These are phyloP conservation scores for Phaseolus lunatus DNA, from an alignment of 306 rosid genomes.

Conservation along the genomic window DNA sequence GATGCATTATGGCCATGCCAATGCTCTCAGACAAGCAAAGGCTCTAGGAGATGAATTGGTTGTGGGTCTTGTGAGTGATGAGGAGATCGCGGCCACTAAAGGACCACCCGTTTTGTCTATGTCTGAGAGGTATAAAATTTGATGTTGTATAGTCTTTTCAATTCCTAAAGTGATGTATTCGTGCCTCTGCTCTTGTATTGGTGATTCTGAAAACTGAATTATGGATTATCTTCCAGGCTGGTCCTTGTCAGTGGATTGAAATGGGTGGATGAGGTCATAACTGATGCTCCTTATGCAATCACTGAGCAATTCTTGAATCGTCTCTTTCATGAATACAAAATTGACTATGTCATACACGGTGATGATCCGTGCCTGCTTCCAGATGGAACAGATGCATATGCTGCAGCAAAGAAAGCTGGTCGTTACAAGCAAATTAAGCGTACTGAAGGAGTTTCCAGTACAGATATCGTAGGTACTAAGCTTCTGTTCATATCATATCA, in stretches of 20 bases:
- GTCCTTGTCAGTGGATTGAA: conserved; percentile 96
- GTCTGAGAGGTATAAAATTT: conserved; percentile 80
- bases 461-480: conserved; percentile 95
- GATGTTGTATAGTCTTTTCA: conserved; percentile 10
- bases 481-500: conserved; percentile 39
- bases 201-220: conserved; percentile 17
- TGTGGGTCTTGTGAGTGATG: conserved; percentile 93
- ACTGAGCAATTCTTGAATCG: conserved; percentile 88
- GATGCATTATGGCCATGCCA: conserved; percentile 99
- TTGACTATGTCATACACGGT: conserved; percentile 97
- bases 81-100: conserved; percentile 87
- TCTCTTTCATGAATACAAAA: conserved; percentile 92
- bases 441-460: conserved; percentile 99
- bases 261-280: conserved; percentile 99
- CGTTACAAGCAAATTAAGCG: conserved; percentile 99
- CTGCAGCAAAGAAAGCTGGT: conserved; percentile 93
- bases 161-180: conserved; percentile 5
- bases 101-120: conserved; percentile 94
- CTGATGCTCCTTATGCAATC: conserved; percentile 95
- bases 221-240: conserved; percentile 61
- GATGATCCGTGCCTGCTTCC: conserved; percentile 99
- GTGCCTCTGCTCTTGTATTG: neutral
- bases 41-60: conserved; percentile 94
- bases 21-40: conserved; percentile 98
- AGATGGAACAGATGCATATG: conserved; percentile 99